Evolutionary conservation across 1,284 basidiomycete species (phyloP).

Genomic region (Malassezia cuniculi): DNA sequence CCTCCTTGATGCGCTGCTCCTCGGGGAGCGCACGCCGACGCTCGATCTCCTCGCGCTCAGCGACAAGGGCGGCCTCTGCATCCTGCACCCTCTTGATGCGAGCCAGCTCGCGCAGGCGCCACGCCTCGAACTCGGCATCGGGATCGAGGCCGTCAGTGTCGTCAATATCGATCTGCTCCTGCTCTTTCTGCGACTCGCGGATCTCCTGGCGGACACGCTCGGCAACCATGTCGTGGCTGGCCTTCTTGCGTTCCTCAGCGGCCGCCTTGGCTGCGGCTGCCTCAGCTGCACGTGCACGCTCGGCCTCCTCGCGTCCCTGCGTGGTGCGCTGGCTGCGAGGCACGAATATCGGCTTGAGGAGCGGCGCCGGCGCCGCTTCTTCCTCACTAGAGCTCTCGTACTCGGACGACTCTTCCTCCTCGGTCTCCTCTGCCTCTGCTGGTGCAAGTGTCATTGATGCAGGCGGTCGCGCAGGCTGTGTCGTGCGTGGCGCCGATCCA

Average conservation of each 20-base stretch:
- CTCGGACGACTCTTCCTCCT: slow-evolving; percentile 28
- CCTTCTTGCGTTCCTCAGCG: slow-evolving; percentile 60
- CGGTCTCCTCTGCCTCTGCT: not conserved
- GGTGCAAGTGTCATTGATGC: slow-evolving; percentile 1
- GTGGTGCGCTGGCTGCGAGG: slow-evolving; percentile 46
- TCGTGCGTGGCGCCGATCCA: slow-evolving; percentile 8
- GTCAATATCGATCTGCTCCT: slow-evolving; percentile 67
- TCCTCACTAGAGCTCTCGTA: slow-evolving; percentile 53
- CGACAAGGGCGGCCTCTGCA: slow-evolving; percentile 60
- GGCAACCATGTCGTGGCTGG: slow-evolving; percentile 72
- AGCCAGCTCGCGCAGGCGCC: slow-evolving; percentile 79
- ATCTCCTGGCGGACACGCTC: slow-evolving; percentile 72
- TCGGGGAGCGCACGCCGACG: slow-evolving; percentile 79
- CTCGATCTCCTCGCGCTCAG: slow-evolving; percentile 79
- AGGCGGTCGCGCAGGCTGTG: slow-evolving; percentile 17
- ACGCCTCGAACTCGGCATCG: slow-evolving; percentile 80
- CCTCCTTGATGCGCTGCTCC: slow-evolving; percentile 75
- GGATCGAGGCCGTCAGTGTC: slow-evolving; percentile 90
- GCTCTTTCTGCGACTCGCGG: slow-evolving; percentile 72
- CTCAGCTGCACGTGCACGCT: slow-evolving; percentile 53
- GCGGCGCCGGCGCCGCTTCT: slow-evolving; percentile 48
- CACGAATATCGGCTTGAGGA: slow-evolving; percentile 74
- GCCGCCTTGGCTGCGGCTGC: slow-evolving; percentile 60
- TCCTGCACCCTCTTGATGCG: slow-evolving; percentile 84
- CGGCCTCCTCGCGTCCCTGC: slow-evolving; percentile 8